Base-by-base conservation (phyloP, 1,284 basidiomycete species). In the Caloboletus firmus region DNA sequence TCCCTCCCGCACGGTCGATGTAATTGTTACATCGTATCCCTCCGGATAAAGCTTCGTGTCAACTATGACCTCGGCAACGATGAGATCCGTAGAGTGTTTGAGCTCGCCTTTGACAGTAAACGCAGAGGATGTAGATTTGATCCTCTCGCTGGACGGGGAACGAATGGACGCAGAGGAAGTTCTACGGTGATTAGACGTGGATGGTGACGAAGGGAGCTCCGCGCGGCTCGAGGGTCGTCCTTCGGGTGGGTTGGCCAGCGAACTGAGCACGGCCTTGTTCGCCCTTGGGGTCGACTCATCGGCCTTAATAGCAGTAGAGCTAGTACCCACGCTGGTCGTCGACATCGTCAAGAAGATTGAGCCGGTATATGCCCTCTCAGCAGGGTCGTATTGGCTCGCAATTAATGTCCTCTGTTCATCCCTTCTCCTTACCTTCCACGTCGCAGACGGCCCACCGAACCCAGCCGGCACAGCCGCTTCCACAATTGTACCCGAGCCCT, bases 11-110 rank as follows among this genome's bases (percentile, higher is more conserved):
- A 77, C 73, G 15, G 70, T 65, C 26, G 84, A 85, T 35, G 67
- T 67, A 42, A 87, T 67, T 9, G 67, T 65, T 9, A 91, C 77
- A 17, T 78, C 76, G 62, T 91, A 93, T 22, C 90, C 89, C 49
- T 78, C 78, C 0, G 82, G 79, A 72, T 89, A 92, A 46, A 89
- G 74, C 66, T 85, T 87, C 52, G 87, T 83, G 70, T 92, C 90
- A 15, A 93, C 77, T 20, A 91, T 79, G 28, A 91, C 67, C 69
- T 92, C 90, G 15, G 80, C 80, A 17, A 90, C 80, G 20, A 91
- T 67, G 49, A 90, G 70, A 65, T 91, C 86, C 45, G 77, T 76
- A 11, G 76, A 72, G 35, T 76, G 74, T 49, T 76, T 78, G 52
- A 84, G 75, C 63, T 84, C 82, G 37, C 82, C 83, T 46, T 82